These are phyloP conservation scores for Cymbopogon flexuosus DNA, from an alignment of 202 grass and related monocot genomes.

Conservation along the genomic window DNA sequence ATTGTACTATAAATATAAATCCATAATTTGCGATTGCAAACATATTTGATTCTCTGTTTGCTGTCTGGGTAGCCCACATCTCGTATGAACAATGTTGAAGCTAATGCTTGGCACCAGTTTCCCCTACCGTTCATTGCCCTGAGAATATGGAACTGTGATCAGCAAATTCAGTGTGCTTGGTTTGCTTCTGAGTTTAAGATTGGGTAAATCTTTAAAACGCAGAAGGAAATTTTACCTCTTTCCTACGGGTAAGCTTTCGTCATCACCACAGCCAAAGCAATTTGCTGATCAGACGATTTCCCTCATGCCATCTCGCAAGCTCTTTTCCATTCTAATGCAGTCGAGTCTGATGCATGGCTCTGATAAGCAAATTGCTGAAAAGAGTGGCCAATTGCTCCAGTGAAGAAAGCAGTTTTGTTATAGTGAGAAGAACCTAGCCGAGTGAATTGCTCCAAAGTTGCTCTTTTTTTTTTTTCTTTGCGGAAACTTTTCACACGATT, in stretches of 20 bases:
- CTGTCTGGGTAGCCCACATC: background rate
- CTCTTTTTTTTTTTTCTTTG: too few relatives aligned
- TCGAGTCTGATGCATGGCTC: too few relatives aligned
- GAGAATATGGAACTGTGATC: background rate
- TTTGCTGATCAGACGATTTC: background rate
- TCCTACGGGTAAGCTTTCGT: background rate
- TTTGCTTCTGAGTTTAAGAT: background rate
- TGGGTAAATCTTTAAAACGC: background rate
- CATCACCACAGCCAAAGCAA: background rate
- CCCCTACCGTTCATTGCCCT: too few relatives aligned
- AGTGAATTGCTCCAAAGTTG: too few relatives aligned
- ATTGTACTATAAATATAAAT: constrained; percentile 6
- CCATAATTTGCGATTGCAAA: background rate
- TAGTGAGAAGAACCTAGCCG: too few relatives aligned
- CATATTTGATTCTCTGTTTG: background rate
- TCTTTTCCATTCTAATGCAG: too few relatives aligned
- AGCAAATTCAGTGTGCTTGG: background rate
- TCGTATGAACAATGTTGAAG: background rate
- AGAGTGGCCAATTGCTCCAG: too few relatives aligned
- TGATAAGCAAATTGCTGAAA: too few relatives aligned
- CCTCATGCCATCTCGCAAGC: too few relatives aligned
- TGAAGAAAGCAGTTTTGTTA: too few relatives aligned
- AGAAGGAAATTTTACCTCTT: background rate
- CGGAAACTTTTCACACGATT: too few relatives aligned
- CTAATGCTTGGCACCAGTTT: background rate